Evolutionary conservation across 1,284 basidiomycete species (phyloP).

Genomic region (Meripilus lineatus): DNA sequence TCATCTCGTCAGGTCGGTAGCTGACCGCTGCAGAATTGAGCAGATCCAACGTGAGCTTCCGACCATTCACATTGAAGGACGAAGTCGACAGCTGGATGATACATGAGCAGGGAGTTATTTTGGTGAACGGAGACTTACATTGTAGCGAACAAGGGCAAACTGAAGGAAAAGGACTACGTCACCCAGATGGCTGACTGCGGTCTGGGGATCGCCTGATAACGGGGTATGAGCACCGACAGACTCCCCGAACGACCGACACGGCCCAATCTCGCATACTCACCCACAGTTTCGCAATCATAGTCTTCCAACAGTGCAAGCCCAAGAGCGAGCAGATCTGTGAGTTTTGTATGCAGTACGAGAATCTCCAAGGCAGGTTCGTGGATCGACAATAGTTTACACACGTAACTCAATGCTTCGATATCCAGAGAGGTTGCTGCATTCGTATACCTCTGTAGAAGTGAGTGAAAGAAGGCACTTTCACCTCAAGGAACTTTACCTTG

Average conservation of each 20-base stretch:
- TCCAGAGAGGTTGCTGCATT: slow-evolving; percentile 46
- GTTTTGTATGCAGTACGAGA: slow-evolving; percentile 59
- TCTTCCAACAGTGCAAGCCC: slow-evolving; percentile 60
- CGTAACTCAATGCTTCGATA: slow-evolving; percentile 59
- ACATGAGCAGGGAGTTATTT: too few species aligned
- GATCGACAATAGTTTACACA: slow-evolving; percentile 59
- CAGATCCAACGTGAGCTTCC: slow-evolving; percentile 44
- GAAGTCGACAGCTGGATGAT: too few species aligned
- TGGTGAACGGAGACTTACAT: too few species aligned
- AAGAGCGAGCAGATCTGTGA: slow-evolving; percentile 58
- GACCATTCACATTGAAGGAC: too few species aligned
- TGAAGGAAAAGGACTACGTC: slow-evolving; percentile 72
- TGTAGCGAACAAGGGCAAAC: slow-evolving; percentile 54
- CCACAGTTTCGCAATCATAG: slow-evolving; percentile 75
- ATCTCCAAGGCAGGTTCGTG: slow-evolving; percentile 60
- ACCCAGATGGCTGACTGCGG: slow-evolving; percentile 69
- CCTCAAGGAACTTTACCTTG: slow-evolving; percentile 39
- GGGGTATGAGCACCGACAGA: slow-evolving; percentile 8
- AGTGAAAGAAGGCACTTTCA: neutral
- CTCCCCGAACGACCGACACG: neutral
- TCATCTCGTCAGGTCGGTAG: slow-evolving; percentile 37
- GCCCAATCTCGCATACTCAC: slow-evolving; percentile 40
- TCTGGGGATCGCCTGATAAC: slow-evolving; percentile 71
- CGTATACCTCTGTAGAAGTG: slow-evolving; percentile 45
- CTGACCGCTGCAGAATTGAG: slow-evolving; percentile 45